Base-by-base conservation (phyloP, 2,329 filamentous ascomycete species). In the Penicillium sp. region DNA sequence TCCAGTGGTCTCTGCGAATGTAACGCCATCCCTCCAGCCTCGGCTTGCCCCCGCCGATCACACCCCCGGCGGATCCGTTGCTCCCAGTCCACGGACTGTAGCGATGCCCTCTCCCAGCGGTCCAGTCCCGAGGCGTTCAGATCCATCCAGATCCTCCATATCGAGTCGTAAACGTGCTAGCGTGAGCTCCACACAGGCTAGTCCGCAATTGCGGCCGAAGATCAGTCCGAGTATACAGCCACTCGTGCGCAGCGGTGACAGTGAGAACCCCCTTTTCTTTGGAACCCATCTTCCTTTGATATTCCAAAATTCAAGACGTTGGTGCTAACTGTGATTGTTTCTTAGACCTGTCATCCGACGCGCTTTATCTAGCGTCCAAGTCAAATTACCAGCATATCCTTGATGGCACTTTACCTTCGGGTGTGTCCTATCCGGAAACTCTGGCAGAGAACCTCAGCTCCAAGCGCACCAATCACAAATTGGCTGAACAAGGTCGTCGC, bases 321-420 rank as follows among this genome's bases (percentile, higher is more conserved):
- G 8, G 6, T 29, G 12, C 6, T 12, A 29, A 29, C 6, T 38
- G 20, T 41, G 30, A 12, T 17, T 35, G 13, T 27, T 17, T 32
- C 7, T 8, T 52, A 65, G 66, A 66, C 23, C 60, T 76, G 11
- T 68, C 75, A 13, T 72, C 75, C 23, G 75, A 80, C 41, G 77
- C 80, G n/a, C 75, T 87, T 17, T 75, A 96, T 30, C 74, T 98
- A 17, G 85, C 89, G 23, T 87, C 85, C 11, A 96, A 96, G 62
- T 96, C 90, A 2, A 98, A 98, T 57, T 98, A 98, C 56, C 90
- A 96, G 57, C 94, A 95, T 54, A 92, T 98, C 25, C 69, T 98
- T 8, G 92, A 96, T 61, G 92, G 92, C 32, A 96, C 88, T 34
- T 82, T 83, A 39, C 79, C 95, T 1, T 89, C 89, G 0, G 90